Conservation (phyloP, 495 filamentous ascomycete genomes). For the Penicillium malachiteum region DNA sequence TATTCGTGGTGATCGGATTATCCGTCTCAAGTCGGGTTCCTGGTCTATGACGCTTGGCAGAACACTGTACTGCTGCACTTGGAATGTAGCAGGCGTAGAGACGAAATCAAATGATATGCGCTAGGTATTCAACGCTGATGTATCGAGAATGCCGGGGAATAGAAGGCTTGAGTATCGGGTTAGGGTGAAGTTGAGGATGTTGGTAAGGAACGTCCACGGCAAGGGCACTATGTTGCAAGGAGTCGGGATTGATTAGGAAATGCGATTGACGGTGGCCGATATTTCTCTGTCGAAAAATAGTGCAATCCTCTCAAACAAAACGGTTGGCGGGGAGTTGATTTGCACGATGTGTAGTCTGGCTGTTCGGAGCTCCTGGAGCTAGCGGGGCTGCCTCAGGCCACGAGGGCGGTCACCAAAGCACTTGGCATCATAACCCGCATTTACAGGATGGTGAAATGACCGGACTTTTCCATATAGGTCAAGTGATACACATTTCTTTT, state of each 20-base stretch:
- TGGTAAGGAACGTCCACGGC: neutral
- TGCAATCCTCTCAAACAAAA: neutral
- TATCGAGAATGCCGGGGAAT: neutral
- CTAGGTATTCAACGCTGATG: neutral
- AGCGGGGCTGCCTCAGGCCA: conserved; percentile 22
- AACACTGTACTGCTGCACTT: too few species aligned
- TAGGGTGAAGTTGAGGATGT: neutral
- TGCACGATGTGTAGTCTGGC: conserved; percentile 10
- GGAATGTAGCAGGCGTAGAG: too few species aligned
- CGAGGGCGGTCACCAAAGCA: conserved; percentile 20
- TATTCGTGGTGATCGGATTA: too few species aligned
- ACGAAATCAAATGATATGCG: neutral
- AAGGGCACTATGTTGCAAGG: neutral
- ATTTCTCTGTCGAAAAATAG: neutral
- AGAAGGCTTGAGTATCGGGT: neutral
- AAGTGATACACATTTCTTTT: too few species aligned
- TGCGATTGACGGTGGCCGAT: neutral
- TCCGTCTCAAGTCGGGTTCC: too few species aligned
- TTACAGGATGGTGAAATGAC: neutral
- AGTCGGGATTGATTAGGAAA: neutral
- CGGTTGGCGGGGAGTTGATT: neutral
- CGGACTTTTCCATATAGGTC: too few species aligned
- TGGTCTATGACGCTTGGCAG: too few species aligned
- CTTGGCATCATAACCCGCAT: neutral
- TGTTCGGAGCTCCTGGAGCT: conserved; percentile 36